Evolutionary conservation across 768 basidiomycete genomes (phyloP), one percentile per base, ranked within the genome.

Genomic region (Chalciporus sphaerocephalus): DNA sequence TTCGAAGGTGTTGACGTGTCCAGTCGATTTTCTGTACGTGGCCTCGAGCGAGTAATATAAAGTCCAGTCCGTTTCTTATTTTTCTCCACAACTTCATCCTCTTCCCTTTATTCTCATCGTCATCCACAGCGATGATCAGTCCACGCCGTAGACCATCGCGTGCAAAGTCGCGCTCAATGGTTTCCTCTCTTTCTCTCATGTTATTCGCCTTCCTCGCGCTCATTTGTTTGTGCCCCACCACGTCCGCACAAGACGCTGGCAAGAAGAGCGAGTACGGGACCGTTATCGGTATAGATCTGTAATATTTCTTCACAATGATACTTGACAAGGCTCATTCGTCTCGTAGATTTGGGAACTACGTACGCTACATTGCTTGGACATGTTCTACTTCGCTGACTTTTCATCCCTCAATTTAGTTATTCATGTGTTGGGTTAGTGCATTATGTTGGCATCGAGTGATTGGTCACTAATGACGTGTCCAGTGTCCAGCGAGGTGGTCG

Each of bases 271-370:
- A 93, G 60, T 93, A 88, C 66, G 92, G 93, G 46, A 87, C 87
- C 28, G 92, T 95, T 30, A 95, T 95, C 64, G 93, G 90, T 79
- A 90, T 92, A 62, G 87, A 86, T 89, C 54, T 38, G 83, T 70
- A 2, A 23, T 46, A 11, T n/a, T 12, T 2, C 15, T 16, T 2
- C 0, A 0, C 11, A 2, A 2, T 10, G 7, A 4, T 3, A 1
- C 2, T 1, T 0, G 1, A 7, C 9, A 48, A 51, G 35, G 68
- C 40, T 18, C 2, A 8, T 36, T 13, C 13, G 44, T 3, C 44
- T 34, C 25, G 56, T 61, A 87, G 92, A 95, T 75, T 73, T 95
- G 72, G 92, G 92, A 72, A 96, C 92, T 54, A 92, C 89, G 78
- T 89, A 77, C 55, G 75, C 58, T 54, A 33, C 1, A 6, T 40